Evolutionary conservation across 768 basidiomycete genomes (phyloP), one percentile per base, ranked within the genome.

Genomic region (Phaffia australis): DNA sequence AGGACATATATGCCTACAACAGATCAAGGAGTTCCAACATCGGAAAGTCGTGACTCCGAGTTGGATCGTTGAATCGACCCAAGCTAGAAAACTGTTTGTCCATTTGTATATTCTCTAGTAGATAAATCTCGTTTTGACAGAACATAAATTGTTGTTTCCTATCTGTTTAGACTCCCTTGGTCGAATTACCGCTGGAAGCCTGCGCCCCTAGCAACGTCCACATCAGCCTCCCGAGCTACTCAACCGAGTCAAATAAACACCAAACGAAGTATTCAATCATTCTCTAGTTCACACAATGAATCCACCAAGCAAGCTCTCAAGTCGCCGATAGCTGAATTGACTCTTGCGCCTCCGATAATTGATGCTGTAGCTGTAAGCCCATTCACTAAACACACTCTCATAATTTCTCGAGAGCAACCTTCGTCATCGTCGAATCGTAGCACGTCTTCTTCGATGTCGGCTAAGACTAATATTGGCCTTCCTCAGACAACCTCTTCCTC

Each of bases 21-120:
- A 98, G 77, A 81, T 90, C 54, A 83, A 83, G 25, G 91, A 94
- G 72, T 97, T 92, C 76, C 82, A 86, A 75, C 76, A 86, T 51
- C 87, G 94, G 86, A 95, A 92, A 74, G 87, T 98, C 19, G 91
- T 87, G 49, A 80, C 80, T 56, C 90, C 92, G 0, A 85, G 85
- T 65, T 99, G 95, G 95, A 80, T 99, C 15, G 79, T 85, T 15
- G 83, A 91, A 42, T 93, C 89, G 70, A 83, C 82, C n/a, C 78
- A 83, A 63, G 81, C 80, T 2, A 84, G 84, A 0, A 72, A 75
- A 9, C 79, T 95, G 14, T 65, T 19, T 35, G 58, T 58, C 54
- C 21, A 5, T 19, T 56, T 16, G 21, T 30, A 2, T 27, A 15
- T 21, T 21, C 35, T 30, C 50, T 1, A 15, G 14, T 9, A 14